Conservation (phyloP, 805 yeast species). For the Hermanozyma aechmeae region DNA sequence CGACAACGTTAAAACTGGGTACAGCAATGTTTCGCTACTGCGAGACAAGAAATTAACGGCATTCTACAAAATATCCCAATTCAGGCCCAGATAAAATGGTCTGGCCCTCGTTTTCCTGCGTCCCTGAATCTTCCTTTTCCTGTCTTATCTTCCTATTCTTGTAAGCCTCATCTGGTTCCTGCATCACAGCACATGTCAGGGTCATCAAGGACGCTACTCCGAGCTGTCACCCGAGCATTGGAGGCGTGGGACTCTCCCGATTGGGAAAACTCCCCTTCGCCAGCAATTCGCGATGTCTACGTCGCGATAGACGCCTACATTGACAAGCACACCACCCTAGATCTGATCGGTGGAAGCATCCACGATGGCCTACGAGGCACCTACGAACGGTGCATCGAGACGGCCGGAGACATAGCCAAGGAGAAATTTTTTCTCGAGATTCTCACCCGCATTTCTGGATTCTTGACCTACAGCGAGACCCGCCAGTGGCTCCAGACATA, state of each 20-base stretch:
- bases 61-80: no score
- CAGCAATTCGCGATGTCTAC: background rate
- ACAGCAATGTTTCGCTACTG: no score
- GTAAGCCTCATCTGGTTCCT: no score
- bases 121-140: no score
- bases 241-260: background rate
- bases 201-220: background rate
- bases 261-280: background rate
- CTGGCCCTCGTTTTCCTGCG: no score
- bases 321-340: background rate
- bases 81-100: no score
- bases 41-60: no score
- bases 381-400: slow-evolving; percentile 21
- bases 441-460: slow-evolving; percentile 23
- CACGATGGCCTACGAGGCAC: slow-evolving; percentile 27
- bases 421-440: slow-evolving; percentile 32
- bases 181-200: background rate
- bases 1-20: no score
- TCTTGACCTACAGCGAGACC: slow-evolving; percentile 21
- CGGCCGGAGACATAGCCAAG: slow-evolving; percentile 16
- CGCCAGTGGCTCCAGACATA: slow-evolving; percentile 42
- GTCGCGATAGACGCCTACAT: background rate
- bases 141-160: no score
- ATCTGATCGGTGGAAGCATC: slow-evolving; percentile 6
- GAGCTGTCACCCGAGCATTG: background rate